These are phyloP conservation scores for Leishmania gerbilli DNA, from an alignment of 208 protist species.

Conservation along the genomic window DNA sequence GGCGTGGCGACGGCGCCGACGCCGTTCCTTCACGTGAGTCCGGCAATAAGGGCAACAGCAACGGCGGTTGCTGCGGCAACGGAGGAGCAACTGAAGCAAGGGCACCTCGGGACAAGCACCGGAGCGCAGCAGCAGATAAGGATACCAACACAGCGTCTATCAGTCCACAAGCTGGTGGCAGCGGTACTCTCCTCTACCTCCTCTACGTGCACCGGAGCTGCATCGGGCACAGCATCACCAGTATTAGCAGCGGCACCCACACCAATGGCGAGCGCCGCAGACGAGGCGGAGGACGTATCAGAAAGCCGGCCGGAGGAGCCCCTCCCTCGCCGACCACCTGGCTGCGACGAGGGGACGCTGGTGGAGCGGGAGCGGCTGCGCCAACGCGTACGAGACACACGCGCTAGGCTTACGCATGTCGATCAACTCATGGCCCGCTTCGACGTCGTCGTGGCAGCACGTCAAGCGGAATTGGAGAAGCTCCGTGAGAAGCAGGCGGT, in stretches of 20 bases:
- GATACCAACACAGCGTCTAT: not conserved
- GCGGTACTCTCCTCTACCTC: not conserved
- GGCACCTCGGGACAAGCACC: not conserved
- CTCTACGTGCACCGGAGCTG: not conserved
- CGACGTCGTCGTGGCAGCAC: constrained; percentile 19
- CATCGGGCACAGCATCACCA: not conserved
- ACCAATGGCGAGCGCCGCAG: not conserved
- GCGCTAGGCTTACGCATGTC: constrained; percentile 11
- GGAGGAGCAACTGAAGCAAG: constrained; percentile 1
- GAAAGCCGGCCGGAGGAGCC: constrained; percentile 12
- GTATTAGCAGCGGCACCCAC: not conserved
- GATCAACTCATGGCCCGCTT: constrained; percentile 19
- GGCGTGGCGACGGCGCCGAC: not conserved
- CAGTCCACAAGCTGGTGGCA: constrained; percentile 1
- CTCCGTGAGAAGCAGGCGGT: constrained; percentile 18
- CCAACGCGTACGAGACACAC: constrained; percentile 8
- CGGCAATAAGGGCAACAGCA: not conserved
- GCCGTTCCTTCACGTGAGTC: not conserved
- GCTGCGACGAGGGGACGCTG: not conserved
- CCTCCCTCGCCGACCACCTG: constrained; percentile 13
- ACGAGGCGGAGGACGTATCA: not conserved
- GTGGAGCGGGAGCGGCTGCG: constrained; percentile 6
- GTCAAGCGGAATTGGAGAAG: constrained; percentile 19
- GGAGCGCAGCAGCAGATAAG: not conserved
- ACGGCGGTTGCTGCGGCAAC: not conserved